phyloP scores from a whole-genome alignment of 1,284 basidiomycete genomes.

The Trichosporon ovoides region DNA sequence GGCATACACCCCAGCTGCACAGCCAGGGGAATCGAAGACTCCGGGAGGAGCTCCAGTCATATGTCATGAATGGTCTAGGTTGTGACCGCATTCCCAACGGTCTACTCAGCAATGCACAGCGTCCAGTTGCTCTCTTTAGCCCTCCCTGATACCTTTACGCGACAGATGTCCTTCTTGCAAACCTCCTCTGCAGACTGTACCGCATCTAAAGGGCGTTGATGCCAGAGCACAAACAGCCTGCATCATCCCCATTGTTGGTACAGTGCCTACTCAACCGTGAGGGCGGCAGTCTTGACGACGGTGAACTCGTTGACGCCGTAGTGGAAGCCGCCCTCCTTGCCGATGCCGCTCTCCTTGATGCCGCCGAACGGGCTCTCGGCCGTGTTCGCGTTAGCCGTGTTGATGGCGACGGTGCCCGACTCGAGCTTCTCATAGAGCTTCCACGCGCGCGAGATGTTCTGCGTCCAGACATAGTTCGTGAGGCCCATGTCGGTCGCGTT shows the following conservation, averaged over 20 bases:
- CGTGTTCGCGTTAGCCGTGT: conserved; percentile 72
- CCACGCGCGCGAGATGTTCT: conserved; percentile 81
- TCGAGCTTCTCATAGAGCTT: conserved; percentile 87
- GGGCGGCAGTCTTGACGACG: conserved; percentile 18
- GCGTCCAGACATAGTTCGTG: conserved; percentile 84
- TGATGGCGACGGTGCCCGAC: conserved; percentile 74
- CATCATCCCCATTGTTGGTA: not conserved
- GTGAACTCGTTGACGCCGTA: conserved; percentile 21
- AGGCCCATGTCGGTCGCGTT: conserved; percentile 78
- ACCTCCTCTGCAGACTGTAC: too few relatives aligned
- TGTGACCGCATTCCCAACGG: too few relatives aligned
- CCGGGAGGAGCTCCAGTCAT: too few relatives aligned
- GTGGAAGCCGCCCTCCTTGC: conserved; percentile 26
- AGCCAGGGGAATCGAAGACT: too few relatives aligned
- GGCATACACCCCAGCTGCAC: too few relatives aligned
- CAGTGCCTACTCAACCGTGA: conserved; percentile 6
- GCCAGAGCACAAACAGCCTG: too few relatives aligned
- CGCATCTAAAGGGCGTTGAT: too few relatives aligned
- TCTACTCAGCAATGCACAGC: too few relatives aligned
- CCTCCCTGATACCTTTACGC: too few relatives aligned
- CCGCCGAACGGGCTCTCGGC: conserved; percentile 85
- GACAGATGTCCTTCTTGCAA: too few relatives aligned
- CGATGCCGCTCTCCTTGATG: conserved; percentile 34
- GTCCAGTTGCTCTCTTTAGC: too few relatives aligned
- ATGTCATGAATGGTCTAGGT: too few relatives aligned